A percentile compares a stretch with the other conserved stretches of the same genome.
Evolutionary conservation across 2,329 filamentous ascomycete species (phyloP).

Genomic region (Alternaria brassicae): DNA sequence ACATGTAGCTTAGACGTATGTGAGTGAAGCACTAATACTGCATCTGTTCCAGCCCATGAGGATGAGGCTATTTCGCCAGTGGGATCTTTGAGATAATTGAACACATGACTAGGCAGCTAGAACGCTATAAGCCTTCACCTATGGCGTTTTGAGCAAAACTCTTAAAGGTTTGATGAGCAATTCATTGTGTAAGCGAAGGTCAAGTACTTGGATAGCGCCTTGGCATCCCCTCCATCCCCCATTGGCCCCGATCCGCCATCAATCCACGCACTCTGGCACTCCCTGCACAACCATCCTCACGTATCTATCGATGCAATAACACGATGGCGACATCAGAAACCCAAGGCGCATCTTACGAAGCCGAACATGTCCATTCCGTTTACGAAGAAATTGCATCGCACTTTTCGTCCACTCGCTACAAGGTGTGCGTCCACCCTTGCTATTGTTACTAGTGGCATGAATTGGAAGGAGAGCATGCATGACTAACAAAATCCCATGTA

Average conservation of each 20-base stretch:
- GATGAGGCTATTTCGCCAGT: no score
- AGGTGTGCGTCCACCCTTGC: constrained; percentile 56
- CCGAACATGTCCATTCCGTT: constrained; percentile 85
- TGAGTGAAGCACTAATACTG: no score
- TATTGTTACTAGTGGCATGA: neutral
- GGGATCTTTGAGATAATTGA: no score
- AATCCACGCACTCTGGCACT: neutral
- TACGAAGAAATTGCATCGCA: constrained; percentile 88
- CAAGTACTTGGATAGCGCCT: constrained; percentile 4
- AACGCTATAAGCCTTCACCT: no score
- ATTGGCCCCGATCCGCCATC: constrained; percentile 11
- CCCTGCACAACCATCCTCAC: neutral
- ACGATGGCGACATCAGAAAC: constrained; percentile 30
- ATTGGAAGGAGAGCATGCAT: neutral
- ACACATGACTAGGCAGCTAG: no score
- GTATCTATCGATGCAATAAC: neutral
- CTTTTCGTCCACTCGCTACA: constrained; percentile 80
- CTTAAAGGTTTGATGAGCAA: no score
- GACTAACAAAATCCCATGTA: constrained; percentile 47
- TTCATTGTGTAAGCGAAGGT: neutral
- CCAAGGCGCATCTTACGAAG: constrained; percentile 72
- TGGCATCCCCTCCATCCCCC: constrained; percentile 11
- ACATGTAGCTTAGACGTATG: no score
- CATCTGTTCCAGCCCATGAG: no score
- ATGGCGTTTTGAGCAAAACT: no score